Evolutionary conservation across 2,329 filamentous ascomycete genomes (phyloP).

Genomic region (Kalaharituber pfeilii): DNA sequence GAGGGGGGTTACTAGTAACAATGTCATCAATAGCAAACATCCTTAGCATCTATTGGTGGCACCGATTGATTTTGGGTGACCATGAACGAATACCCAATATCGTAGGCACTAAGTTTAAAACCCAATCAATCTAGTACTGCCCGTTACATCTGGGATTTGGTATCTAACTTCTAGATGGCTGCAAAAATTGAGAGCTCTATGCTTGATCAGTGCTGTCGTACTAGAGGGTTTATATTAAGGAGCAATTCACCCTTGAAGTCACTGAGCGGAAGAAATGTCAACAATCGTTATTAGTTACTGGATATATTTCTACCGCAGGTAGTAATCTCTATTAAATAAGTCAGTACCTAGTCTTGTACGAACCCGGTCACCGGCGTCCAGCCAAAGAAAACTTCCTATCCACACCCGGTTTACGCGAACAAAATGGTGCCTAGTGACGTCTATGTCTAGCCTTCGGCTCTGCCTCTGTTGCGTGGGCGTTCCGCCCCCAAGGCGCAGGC

Average conservation of each 20-base stretch:
- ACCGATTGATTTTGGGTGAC: not conserved
- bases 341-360: too few species aligned
- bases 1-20: not conserved
- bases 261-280: constrained; percentile 39
- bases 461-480: too few species aligned
- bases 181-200: not conserved
- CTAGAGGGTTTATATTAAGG: too few species aligned
- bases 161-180: constrained; percentile 21
- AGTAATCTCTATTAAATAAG: constrained; percentile 26
- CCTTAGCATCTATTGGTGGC: not conserved
- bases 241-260: constrained; percentile 38
- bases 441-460: too few species aligned
- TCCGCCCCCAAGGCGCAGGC: too few species aligned
- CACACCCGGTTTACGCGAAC: too few species aligned
- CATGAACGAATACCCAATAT: constrained; percentile 29
- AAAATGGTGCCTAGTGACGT: too few species aligned
- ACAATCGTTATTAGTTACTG: constrained; percentile 38
- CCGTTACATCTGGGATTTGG: constrained; percentile 34
- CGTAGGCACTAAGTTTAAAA: constrained; percentile 52
- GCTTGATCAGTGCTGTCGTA: too few species aligned
- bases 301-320: constrained; percentile 32
- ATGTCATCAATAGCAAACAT: not conserved
- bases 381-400: too few species aligned
- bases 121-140: constrained; percentile 42
- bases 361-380: too few species aligned